Base-by-base conservation (phyloP, 2,329 filamentous ascomycete species). In the Aspergillus candidus region DNA sequence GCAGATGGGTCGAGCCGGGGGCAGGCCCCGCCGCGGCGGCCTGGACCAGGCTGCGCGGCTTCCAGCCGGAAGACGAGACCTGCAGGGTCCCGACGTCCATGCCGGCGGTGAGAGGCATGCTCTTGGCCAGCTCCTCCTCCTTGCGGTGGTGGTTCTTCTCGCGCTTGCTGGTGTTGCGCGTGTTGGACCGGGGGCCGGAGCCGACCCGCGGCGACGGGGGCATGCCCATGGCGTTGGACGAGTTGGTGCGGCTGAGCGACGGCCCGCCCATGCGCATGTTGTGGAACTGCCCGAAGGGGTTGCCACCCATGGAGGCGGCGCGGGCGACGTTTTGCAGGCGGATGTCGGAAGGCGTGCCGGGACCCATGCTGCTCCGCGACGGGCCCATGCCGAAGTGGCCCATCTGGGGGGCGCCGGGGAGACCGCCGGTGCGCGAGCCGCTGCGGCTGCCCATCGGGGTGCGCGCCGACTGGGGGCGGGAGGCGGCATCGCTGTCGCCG, bases 21-120 rank as follows among this genome's bases (percentile, higher is more conserved):
- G 74, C 69, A 48, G 70, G 18, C 6, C 18, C 60, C 45, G 68
- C 64, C 5, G 27, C 13, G 18, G 44, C n/a, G 35, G 69, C 50
- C 32, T 72, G 66, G 41, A 72, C 76, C 40, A 94, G 50, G 58
- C 85, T 93, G 42, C 75, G 82, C 18, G 93, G 88, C 72, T 94
- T 95, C 93, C 93, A 98, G 40, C 93, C 91, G 44, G 72, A 78
- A n/a, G 78, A 55, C 0, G 88, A 84, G 34, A 82, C 70, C 47
- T 80, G 73, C 40, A 97, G 85, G 40, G 86, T 82, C 72, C 91
- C 88, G 52, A 98, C 71, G 1, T 94, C 86, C 72, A 80, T 75
- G 55, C 86, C 84, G 47, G 83, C 82, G 47, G 91, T 96, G 52
- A 97, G 80, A 62, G 93, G 91, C 89, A 97, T 96, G 53, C 79